Evolutionary conservation across 441 rosid species (phyloP), one percentile per base, ranked within the genome.

Genomic region (Populus hybrid): DNA sequence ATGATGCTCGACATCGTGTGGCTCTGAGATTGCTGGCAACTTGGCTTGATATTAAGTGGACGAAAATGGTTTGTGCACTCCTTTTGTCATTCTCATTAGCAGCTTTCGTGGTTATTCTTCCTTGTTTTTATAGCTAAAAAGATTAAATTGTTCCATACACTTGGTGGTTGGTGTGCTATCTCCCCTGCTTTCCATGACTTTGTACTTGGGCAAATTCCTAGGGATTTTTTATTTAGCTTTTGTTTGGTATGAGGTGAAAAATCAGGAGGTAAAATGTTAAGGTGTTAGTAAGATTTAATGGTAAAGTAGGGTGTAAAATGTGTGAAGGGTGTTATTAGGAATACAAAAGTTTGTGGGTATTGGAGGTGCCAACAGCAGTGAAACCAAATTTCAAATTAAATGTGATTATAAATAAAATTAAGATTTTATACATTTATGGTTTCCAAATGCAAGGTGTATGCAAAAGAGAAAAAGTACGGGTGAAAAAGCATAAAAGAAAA

Each of bases 1-100:
- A 94, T 89, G 98, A 95, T 86, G 94, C 98, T 80, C 90, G 98
- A 40, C 97, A 94, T 82, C 97, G 97, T 11, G 92, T 87, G 76
- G 94, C 95, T 83, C 78, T 94, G 74, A 90, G 98, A 28, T 87
- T 92, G 74, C 87, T 95, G 80, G 89, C 95, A 23, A 84, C 92
- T 61, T 95, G 99, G 98, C 84, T 95, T 75, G 88, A 89, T 78
- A 69, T 95, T 79, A 84, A 88, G 82, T 92, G 95, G 95, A 87
- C 84, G 42, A 89, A 89, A 89, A 91, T 94, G 98, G 99, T 94
- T 67, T 59, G 93, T 87, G 68, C 64, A 67, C 80, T 73, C 45
- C 45, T 40, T 40, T 40, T 10, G 45, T 40, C 45, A 33, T 38
- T 24, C 68, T 71, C 3, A 16, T 76, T 66, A 73, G 56, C 67